Evolutionary conservation across 2,329 filamentous ascomycete genomes (phyloP).

Genomic region (Colletotrichum scovillei): DNA sequence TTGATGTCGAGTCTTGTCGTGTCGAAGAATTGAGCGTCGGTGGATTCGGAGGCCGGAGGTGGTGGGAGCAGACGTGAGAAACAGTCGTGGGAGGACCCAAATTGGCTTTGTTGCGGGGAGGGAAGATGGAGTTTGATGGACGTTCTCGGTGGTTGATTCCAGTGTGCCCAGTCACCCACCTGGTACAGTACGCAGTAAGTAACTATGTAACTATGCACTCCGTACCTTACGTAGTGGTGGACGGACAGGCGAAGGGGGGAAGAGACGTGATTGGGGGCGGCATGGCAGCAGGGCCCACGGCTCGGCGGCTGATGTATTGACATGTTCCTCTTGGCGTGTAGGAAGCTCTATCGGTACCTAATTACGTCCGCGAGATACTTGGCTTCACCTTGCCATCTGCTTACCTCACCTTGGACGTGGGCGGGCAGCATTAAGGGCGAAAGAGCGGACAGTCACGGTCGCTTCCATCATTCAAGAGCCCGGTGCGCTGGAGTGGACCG

Average conservation of each 20-base stretch:
- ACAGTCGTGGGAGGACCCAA: conserved; percentile 4
- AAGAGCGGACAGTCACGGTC: neutral
- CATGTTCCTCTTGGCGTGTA: too few species aligned
- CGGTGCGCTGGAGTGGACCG: neutral
- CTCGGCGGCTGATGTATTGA: neutral
- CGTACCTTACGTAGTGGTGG: neutral
- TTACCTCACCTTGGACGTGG: neutral
- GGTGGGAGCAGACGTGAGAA: conserved; percentile 1
- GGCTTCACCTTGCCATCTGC: too few species aligned
- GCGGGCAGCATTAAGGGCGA: neutral
- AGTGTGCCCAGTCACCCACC: too few species aligned
- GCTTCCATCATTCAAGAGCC: neutral
- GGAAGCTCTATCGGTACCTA: neutral
- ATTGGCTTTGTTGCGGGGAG: conserved; percentile 28
- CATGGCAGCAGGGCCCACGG: neutral
- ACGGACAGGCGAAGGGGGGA: conserved; percentile 17
- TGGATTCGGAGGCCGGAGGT: neutral
- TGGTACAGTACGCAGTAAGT: too few species aligned
- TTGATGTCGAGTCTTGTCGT: neutral
- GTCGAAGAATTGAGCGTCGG: neutral
- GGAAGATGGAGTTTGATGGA: conserved; percentile 7
- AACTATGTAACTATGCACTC: too few species aligned
- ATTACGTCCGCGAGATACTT: neutral
- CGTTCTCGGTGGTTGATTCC: conserved; percentile 1
- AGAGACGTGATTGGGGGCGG: neutral